phyloP scores from a whole-genome alignment of 2,329 filamentous ascomycete genomes.

The Eutypella sp. region DNA sequence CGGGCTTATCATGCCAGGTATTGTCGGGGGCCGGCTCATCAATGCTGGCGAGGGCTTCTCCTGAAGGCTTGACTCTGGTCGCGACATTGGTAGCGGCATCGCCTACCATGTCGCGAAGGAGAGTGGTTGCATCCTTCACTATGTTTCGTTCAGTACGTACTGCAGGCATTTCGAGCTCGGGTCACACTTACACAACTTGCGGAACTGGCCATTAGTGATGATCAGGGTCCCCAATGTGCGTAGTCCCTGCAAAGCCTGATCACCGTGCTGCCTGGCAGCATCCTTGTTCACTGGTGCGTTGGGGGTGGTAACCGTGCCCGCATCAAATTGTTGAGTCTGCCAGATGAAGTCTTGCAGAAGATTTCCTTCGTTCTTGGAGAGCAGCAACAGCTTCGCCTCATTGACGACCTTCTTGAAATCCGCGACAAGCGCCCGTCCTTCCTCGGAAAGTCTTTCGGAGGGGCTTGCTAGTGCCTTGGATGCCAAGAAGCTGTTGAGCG shows the following conservation, averaged over 20 bases:
- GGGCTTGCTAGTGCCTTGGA: slow-evolving; percentile 67
- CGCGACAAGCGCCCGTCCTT: slow-evolving; percentile 72
- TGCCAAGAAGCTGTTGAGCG: slow-evolving; percentile 79
- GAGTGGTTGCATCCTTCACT: slow-evolving; percentile 73
- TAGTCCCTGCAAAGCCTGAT: slow-evolving; percentile 77
- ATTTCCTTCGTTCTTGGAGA: slow-evolving; percentile 94
- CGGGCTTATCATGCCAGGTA: slow-evolving; percentile 84
- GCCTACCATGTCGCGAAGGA: slow-evolving; percentile 85
- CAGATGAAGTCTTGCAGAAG: slow-evolving; percentile 95
- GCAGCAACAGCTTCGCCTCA: slow-evolving; percentile 71
- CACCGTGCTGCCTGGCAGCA: slow-evolving; percentile 73
- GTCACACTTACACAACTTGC: slow-evolving; percentile 68
- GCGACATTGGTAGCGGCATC: slow-evolving; percentile 82
- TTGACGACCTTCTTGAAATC: slow-evolving; percentile 78
- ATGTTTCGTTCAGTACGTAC: neutral
- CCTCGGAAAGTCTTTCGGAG: slow-evolving; percentile 70
- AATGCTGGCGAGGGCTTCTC: slow-evolving; percentile 71
- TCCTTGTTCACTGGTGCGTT: slow-evolving; percentile 69
- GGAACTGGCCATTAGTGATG: slow-evolving; percentile 94
- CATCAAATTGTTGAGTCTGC: slow-evolving; percentile 74
- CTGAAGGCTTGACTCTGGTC: slow-evolving; percentile 66
- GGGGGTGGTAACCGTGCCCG: slow-evolving; percentile 57
- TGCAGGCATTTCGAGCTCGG: neutral
- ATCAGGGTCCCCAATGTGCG: slow-evolving; percentile 83
- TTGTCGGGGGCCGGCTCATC: slow-evolving; percentile 86